These are phyloP conservation scores for Adansonia grandidieri DNA, from an alignment of 441 rosid genomes.

Conservation along the genomic window DNA sequence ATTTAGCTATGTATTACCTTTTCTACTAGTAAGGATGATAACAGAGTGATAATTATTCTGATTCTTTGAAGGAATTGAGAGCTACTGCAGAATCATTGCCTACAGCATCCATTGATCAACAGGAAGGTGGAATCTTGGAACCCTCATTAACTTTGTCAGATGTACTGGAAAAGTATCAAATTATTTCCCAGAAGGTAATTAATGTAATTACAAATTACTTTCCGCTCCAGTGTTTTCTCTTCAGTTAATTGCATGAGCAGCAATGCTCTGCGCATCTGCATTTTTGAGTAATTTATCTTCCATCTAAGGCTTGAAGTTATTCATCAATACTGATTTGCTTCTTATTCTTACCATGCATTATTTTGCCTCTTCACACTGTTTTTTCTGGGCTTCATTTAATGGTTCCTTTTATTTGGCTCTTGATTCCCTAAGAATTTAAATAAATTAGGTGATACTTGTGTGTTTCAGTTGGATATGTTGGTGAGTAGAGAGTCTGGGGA, in stretches of 20 bases:
- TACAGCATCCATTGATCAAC: conserved; percentile 62
- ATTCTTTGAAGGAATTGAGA: conserved; percentile 56
- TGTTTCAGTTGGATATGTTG: conserved; percentile 77
- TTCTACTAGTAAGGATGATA: background rate
- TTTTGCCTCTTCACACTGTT: background rate
- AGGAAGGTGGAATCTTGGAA: conserved; percentile 55
- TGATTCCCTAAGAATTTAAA: background rate
- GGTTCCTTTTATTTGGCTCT: conserved; percentile 7
- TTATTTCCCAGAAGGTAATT: conserved; percentile 77
- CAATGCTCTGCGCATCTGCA: background rate
- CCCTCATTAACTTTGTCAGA: conserved; percentile 78
- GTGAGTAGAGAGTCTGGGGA: conserved; percentile 66
- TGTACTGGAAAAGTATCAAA: conserved; percentile 86
- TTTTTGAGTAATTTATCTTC: background rate
- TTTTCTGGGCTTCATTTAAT: background rate
- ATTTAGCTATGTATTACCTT: background rate
- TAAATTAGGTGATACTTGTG: background rate
- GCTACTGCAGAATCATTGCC: conserved; percentile 53
- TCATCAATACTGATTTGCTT: background rate
- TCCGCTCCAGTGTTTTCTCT: background rate
- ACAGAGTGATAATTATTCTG: conserved; percentile 10
- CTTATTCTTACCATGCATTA: background rate
- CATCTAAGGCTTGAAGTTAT: background rate
- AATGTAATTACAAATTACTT: background rate
- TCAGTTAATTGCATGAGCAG: background rate